Evolutionary conservation across 2,329 filamentous ascomycete species (phyloP).

Genomic region (Rhinocladiella similis): DNA sequence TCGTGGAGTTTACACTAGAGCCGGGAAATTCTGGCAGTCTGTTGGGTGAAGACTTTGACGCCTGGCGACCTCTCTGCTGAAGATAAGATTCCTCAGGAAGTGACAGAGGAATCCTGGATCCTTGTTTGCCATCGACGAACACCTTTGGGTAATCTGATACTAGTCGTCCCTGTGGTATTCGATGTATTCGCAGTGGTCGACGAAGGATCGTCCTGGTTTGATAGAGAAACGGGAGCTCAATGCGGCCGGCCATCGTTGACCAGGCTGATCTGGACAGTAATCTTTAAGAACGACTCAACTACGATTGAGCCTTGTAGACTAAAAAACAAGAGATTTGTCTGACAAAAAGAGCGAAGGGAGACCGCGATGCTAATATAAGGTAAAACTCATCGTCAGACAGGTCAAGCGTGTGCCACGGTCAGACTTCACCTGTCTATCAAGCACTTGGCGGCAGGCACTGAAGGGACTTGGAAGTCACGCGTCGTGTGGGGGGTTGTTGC

Average conservation of each 20-base stretch:
- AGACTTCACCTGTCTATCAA: too few species aligned
- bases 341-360: too few species aligned
- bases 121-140: neutral
- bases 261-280: neutral
- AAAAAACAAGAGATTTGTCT: too few species aligned
- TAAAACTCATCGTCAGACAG: too few species aligned
- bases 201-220: constrained; percentile 24
- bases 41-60: neutral
- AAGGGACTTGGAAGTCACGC: neutral
- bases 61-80: constrained; percentile 8
- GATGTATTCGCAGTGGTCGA: neutral
- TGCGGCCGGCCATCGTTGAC: constrained; percentile 13
- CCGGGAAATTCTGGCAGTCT: neutral
- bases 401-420: too few species aligned
- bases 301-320: too few species aligned
- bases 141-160: neutral
- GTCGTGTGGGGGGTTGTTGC: neutral
- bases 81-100: constrained; percentile 4
- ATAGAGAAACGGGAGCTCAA: constrained; percentile 25
- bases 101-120: neutral
- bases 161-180: neutral
- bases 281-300: too few species aligned
- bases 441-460: too few species aligned
- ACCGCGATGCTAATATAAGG: too few species aligned
- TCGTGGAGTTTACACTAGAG: constrained; percentile 16